Conservation (phyloP, 495 filamentous ascomycete species). For the Talaromyces thailandensis region DNA sequence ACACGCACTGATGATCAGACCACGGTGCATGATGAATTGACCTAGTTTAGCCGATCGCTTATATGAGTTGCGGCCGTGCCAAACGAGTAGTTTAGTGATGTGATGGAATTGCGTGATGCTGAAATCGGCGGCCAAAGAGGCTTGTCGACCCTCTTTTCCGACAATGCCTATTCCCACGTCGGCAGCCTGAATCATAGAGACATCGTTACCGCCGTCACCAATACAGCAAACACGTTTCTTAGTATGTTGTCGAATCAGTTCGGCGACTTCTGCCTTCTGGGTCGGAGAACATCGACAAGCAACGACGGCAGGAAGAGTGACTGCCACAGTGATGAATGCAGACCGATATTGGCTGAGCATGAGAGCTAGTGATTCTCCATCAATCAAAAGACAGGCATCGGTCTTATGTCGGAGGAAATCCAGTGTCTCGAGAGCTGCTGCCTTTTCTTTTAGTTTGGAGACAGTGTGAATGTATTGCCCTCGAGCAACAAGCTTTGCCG, state of each 20-base stretch:
- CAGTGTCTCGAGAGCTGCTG: conserved; percentile 70
- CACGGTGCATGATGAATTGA: conserved; percentile 97
- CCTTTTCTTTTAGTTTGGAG: conserved; percentile 51
- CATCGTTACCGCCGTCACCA: conserved; percentile 96
- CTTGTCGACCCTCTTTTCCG: conserved; percentile 94
- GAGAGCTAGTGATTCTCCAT: conserved; percentile 79
- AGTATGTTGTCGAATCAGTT: conserved; percentile 83
- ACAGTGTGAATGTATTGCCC: conserved; percentile 96
- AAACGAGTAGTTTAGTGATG: conserved; percentile 92
- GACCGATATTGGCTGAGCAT: conserved; percentile 72
- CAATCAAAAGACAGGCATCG: conserved; percentile 86
- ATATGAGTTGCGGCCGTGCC: conserved; percentile 96
- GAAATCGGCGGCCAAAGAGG: conserved; percentile 91
- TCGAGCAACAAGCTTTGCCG: conserved; percentile 84
- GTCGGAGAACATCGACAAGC: conserved; percentile 96
- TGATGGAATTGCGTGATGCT: conserved; percentile 91
- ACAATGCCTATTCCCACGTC: conserved; percentile 98
- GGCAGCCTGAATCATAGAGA: conserved; percentile 97
- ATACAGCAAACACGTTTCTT: conserved; percentile 94
- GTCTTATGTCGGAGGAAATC: conserved; percentile 82
- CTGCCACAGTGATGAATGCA: conserved; percentile 82
- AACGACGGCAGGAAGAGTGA: conserved; percentile 82
- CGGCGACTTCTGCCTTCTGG: conserved; percentile 90
- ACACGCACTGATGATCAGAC: conserved; percentile 87
- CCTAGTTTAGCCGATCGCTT: conserved; percentile 92